Percentiles rank a stretch among this genome's conserved stretches.
Evolutionary conservation across 805 yeast genomes (phyloP).

Genomic region (Pichia thaimueangensis): DNA sequence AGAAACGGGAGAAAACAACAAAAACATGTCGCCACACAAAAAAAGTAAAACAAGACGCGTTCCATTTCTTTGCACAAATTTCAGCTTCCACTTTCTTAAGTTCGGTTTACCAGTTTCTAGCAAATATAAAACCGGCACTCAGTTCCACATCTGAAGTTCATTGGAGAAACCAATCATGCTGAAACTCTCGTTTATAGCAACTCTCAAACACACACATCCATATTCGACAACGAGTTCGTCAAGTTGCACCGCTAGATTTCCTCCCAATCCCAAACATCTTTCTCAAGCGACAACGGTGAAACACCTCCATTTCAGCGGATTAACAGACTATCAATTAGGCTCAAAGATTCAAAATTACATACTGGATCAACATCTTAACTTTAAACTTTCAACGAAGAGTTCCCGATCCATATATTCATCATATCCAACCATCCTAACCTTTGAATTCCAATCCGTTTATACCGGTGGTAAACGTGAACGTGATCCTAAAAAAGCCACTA

Average conservation of each 20-base stretch:
- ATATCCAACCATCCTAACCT: constrained; percentile 65
- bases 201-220: too few species aligned
- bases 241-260: constrained; percentile 9
- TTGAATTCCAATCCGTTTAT: constrained; percentile 79
- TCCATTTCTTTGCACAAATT: too few species aligned
- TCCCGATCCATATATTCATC: constrained; percentile 32
- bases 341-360: constrained; percentile 49
- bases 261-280: constrained; percentile 5
- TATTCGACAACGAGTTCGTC: too few species aligned
- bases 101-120: too few species aligned
- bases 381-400: constrained; percentile 20
- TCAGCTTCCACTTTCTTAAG: too few species aligned
- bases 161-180: too few species aligned
- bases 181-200: too few species aligned
- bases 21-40: too few species aligned
- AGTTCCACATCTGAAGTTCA: too few species aligned
- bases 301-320: constrained; percentile 38
- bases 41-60: too few species aligned
- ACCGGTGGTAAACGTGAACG: constrained; percentile 88
- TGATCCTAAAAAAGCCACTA: constrained; percentile 8
- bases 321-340: constrained; percentile 42
- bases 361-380: constrained; percentile 46
- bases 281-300: constrained; percentile 31
- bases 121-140: too few species aligned
- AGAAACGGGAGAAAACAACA: too few species aligned